Base-by-base conservation (phyloP, 495 filamentous ascomycete species). In the Hypoxylon rickii region DNA sequence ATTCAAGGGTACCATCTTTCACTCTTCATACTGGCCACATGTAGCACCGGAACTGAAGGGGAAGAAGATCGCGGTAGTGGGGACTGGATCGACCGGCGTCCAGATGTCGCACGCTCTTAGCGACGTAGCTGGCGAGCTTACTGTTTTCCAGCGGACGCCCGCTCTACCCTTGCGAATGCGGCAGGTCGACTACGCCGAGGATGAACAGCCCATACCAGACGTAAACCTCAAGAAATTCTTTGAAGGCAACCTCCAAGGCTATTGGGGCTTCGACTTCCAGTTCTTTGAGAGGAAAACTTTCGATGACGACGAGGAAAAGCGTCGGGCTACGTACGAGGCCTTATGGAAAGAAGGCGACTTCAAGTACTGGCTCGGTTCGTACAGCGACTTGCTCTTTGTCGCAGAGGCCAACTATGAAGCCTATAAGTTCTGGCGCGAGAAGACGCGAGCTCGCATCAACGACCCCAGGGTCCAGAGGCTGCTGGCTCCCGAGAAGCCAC, bases 1-100 rank as follows among this genome's bases (percentile, higher is more conserved):
- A 1, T 88, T 80, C 73, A 68, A 75, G 16, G 83, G 85, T 3
- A 33, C 61, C 3, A 69, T 84, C 2, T 69, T 82, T 51, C 84
- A 88, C 48, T 76, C 83, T 0, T 78, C 81, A 1, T 76, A 79
- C 65, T 88, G 85, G 85, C 84, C 83, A 0, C 70, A 79, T 11
- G 65, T 76, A 3, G 63, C 66, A 8, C 66, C 82, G 24, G 68
- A 81, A 50, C 61, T 83, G 6, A 63, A 62, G 13, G 70, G 70
- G 36, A 85, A 86, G 63, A 68, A 72, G 5, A 67, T 72, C 22
- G 80, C 78, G 5, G 68, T 86, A 33, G 78, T 88, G 15, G 85
- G 85, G 7, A 86, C 85, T 0, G 85, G 85, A 7, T 77, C 82
- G 0, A 73, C 79, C 0, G 83, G 82, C 0, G 77, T 86, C 0